Evolutionary conservation across 352 stramenopile genomes (phyloP).

Genomic region (Phytophthora pisi): DNA sequence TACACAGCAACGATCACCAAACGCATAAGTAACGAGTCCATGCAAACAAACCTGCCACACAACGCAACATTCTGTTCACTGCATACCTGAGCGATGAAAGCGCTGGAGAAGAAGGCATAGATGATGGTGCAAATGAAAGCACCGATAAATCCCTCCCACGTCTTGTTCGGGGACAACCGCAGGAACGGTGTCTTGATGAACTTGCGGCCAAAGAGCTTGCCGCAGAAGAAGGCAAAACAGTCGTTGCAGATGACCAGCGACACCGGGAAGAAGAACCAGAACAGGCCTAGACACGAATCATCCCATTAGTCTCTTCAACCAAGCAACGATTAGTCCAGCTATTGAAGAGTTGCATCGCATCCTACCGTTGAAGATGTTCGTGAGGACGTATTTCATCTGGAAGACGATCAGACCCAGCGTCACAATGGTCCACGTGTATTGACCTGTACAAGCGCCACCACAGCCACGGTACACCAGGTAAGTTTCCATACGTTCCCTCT

Average conservation of each 20-base stretch:
- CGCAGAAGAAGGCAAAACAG: conserved; percentile 95
- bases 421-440: conserved; percentile 97
- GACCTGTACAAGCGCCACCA: conserved; percentile 48
- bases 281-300: conserved; percentile 65
- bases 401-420: conserved; percentile 95
- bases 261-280: conserved; percentile 95
- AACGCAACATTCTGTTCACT: not conserved
- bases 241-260: conserved; percentile 96
- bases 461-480: not conserved
- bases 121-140: conserved; percentile 96
- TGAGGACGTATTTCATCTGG: conserved; percentile 97
- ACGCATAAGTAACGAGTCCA: not conserved
- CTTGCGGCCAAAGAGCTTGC: conserved; percentile 84
- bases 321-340: not conserved
- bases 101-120: conserved; percentile 92
- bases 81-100: conserved; percentile 83
- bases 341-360: conserved; percentile 6
- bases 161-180: conserved; percentile 98
- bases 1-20: conserved; percentile 1
- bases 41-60: not conserved
- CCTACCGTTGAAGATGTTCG: conserved; percentile 95
- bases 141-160: conserved; percentile 99
- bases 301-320: conserved; percentile 6
- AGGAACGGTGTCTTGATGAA: conserved; percentile 94
- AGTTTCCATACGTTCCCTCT: not conserved